A percentile compares a stretch with the other conserved stretches of the same genome.
phyloP scores from a whole-genome alignment of 371 early-diverging fungal genomes.

The Phascolomyces articulosus region DNA sequence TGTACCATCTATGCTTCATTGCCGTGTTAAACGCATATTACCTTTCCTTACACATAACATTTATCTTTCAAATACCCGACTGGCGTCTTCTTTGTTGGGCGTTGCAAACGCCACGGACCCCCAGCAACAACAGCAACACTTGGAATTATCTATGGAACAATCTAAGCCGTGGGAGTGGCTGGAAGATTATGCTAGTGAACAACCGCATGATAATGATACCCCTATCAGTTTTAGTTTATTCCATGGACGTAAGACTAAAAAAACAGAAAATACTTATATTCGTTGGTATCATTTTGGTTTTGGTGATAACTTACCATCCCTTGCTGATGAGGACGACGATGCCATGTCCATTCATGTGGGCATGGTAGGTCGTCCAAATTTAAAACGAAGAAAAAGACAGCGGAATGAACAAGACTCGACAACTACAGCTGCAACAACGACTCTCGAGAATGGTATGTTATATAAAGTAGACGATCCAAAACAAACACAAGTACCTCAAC shows the following conservation, averaged over 20 bases:
- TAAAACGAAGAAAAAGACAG: not conserved
- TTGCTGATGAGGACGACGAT: slow-evolving; percentile 13
- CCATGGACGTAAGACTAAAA: slow-evolving; percentile 38
- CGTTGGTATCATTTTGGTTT: slow-evolving; percentile 52
- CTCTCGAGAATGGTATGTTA: not conserved
- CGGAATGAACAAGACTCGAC: not conserved
- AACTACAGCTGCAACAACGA: not conserved
- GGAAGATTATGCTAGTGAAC: slow-evolving; percentile 57
- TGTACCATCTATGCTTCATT: slow-evolving; percentile 58
- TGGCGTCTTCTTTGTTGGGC: slow-evolving; percentile 34
- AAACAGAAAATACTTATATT: slow-evolving; percentile 39
- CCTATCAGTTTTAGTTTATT: slow-evolving; percentile 45
- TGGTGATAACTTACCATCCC: slow-evolving; percentile 14
- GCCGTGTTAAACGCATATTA: slow-evolving; percentile 59
- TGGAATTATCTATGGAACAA: slow-evolving; percentile 44
- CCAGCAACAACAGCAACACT: slow-evolving; percentile 45
- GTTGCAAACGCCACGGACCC: slow-evolving; percentile 24
- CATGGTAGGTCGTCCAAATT: slow-evolving; percentile 9
- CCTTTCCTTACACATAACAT: slow-evolving; percentile 64
- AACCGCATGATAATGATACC: slow-evolving; percentile 49
- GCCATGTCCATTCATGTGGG: not conserved
- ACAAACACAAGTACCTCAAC: not conserved
- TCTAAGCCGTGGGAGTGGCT: slow-evolving; percentile 71
- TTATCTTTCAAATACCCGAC: slow-evolving; percentile 49
- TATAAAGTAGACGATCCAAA: not conserved